Percentiles rank a stretch among this genome's conserved stretches.
Conservation (phyloP, 2,329 filamentous ascomycete species). For the Diaporthe citri region DNA sequence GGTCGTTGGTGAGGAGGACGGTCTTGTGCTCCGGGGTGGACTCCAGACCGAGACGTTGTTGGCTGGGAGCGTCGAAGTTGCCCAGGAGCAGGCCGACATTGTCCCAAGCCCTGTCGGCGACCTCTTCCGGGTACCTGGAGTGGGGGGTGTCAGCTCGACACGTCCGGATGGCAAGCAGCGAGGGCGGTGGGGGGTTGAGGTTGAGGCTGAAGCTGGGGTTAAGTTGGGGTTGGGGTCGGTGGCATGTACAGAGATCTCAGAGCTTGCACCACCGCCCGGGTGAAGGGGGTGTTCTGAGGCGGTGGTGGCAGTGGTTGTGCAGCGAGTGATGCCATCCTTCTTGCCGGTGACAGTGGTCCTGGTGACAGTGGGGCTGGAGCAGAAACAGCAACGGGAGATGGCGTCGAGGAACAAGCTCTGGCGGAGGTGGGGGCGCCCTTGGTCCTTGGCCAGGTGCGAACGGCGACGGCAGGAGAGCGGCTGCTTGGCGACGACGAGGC, state of each 20-base stretch:
- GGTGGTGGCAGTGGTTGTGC: background rate
- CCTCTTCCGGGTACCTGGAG: conserved; percentile 83
- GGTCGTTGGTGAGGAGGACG: conserved; percentile 81
- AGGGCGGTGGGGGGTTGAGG: background rate
- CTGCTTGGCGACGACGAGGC: background rate
- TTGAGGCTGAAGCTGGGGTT: too few relatives aligned
- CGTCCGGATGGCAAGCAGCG: conserved; percentile 16
- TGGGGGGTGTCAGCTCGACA: conserved; percentile 4
- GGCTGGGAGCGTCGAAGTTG: conserved; percentile 51
- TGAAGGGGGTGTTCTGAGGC: conserved; percentile 54
- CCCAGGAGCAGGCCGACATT: conserved; percentile 87
- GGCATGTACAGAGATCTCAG: conserved; percentile 82
- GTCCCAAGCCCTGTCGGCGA: conserved; percentile 93
- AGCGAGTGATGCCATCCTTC: too few relatives aligned
- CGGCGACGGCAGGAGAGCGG: background rate
- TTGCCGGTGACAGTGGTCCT: too few relatives aligned
- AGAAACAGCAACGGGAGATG: background rate
- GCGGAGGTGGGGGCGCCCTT: background rate
- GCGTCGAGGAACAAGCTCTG: background rate
- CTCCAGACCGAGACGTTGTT: conserved; percentile 45
- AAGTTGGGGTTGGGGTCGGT: background rate
- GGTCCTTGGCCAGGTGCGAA: background rate
- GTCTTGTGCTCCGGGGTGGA: conserved; percentile 47
- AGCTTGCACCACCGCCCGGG: conserved; percentile 76
- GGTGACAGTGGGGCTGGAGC: background rate